Percentiles rank a stretch among this genome's conserved stretches.
Evolutionary conservation across 176 grass and related monocot species (phyloP).

Genomic region (Metroxylon sagu): DNA sequence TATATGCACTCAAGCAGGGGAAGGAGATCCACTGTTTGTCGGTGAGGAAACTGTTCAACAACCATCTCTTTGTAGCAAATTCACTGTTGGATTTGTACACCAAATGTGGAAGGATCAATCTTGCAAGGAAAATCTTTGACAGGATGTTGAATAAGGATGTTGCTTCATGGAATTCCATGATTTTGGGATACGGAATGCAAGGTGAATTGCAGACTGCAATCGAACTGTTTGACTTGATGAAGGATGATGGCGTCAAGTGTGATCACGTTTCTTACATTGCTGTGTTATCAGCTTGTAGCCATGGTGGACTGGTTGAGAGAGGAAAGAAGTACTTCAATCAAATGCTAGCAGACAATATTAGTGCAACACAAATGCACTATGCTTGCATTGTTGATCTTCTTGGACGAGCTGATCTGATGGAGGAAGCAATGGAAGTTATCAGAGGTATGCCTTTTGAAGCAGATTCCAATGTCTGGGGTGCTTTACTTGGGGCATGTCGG

Average conservation of each 20-base stretch:
- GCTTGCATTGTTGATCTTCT: slow-evolving; percentile 91
- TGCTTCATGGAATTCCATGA: slow-evolving; percentile 80
- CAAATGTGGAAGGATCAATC: slow-evolving; percentile 68
- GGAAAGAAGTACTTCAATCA: slow-evolving; percentile 69
- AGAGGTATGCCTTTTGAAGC: slow-evolving; percentile 66
- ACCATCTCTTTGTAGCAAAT: slow-evolving; percentile 54
- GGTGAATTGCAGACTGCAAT: slow-evolving; percentile 64
- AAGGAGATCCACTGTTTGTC: slow-evolving; percentile 77
- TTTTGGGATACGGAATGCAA: slow-evolving; percentile 62
- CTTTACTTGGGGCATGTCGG: slow-evolving; percentile 71
- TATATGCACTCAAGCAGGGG: slow-evolving; percentile 62
- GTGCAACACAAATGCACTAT: slow-evolving; percentile 73
- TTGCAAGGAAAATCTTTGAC: slow-evolving; percentile 56
- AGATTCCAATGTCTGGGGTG: slow-evolving; percentile 84
- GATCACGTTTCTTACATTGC: slow-evolving; percentile 89
- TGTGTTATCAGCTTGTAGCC: slow-evolving; percentile 68
- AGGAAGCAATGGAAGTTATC: slow-evolving; percentile 49
- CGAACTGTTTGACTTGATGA: slow-evolving; percentile 60
- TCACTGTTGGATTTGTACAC: slow-evolving; percentile 59
- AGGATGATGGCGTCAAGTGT: slow-evolving; percentile 43
- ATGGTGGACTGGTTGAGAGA: slow-evolving; percentile 67
- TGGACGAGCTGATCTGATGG: slow-evolving; percentile 59
- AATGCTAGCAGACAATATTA: slow-evolving; percentile 59
- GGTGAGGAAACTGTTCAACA: slow-evolving; percentile 39
- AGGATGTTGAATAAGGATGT: slow-evolving; percentile 50